Evolutionary conservation across 23 red algal species (phyloP), one percentile per base, ranked within the genome.

Genomic region (Gracilaria gracilis): DNA sequence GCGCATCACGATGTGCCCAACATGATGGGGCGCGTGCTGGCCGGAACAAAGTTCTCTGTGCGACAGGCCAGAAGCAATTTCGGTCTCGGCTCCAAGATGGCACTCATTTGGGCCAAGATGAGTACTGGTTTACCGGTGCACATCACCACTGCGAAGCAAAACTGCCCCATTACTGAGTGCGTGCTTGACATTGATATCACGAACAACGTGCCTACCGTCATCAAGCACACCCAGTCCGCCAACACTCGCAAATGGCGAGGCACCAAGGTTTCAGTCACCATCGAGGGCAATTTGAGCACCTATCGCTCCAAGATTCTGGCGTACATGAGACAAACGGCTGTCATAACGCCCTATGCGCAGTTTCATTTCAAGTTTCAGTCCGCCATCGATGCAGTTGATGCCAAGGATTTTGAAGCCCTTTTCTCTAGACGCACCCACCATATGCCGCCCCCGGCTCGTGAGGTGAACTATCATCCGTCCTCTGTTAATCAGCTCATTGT

Each of bases 31-130:
- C 44, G 84, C 21, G 95, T 98, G 9, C 81, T 98, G 32, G 91
- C 91, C 9, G 95, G 94, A 11, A 98, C 95, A 24, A 98, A 98
- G 47, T 98, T 94, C 87, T 82, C 77, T 25, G 95, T 98, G 40
- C 86, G 88, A 13, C 95, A 98, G 91, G 81, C 84, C 24, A 86
- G 95, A 23, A 91, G 95, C 29, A 98, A 98, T 72, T 98, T 98
- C 55, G 95, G 95, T 12, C 91, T 98, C 25, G 95, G 95, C 42
- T 98, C 95, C 57, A 98, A 98, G 46, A 98, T 98, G 95, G 91
- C 95, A 27, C 91, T 98, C 33, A 93, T 98, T 33, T 98, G 95
- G 95, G 64, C 87, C 40, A 98, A 98, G 82, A 98, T 98, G 95
- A 85, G 64, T 67, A 98, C 95, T 47, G 87, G 88, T 51, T 82